phyloP scores from a whole-genome alignment of 208 protist genomes.

The Leishmania turanica region DNA sequence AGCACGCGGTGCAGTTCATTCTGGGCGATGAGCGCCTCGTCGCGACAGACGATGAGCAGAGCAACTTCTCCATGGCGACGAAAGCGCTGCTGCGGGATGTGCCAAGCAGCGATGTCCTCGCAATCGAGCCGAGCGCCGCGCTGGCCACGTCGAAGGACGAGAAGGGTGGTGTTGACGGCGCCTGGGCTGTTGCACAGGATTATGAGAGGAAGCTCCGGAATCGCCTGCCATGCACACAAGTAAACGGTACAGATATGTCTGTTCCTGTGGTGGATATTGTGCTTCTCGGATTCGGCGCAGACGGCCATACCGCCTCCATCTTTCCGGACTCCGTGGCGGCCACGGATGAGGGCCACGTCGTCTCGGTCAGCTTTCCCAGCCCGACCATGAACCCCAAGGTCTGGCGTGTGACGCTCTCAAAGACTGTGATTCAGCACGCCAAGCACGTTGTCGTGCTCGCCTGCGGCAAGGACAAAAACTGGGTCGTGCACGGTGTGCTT shows the following conservation, averaged over 20 bases:
- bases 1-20: constrained; percentile 53
- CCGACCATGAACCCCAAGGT: constrained; percentile 83
- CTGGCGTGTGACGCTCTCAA: constrained; percentile 77
- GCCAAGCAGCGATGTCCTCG: constrained; percentile 42
- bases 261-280: constrained; percentile 74
- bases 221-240: constrained; percentile 8
- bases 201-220: constrained; percentile 39
- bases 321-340: constrained; percentile 71
- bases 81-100: constrained; percentile 60
- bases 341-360: constrained; percentile 32
- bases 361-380: constrained; percentile 67
- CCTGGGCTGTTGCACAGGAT: constrained; percentile 40
- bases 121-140: constrained; percentile 41
- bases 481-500: constrained; percentile 70
- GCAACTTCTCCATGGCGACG: constrained; percentile 72
- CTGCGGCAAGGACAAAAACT: constrained; percentile 65
- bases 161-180: constrained; percentile 36
- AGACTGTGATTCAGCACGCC: constrained; percentile 61
- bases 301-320: constrained; percentile 86
- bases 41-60: constrained; percentile 43
- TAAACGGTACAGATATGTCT: constrained; percentile 2
- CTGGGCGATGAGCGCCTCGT: constrained; percentile 78
- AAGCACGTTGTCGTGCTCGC: constrained; percentile 76
- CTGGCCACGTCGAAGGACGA: constrained; percentile 33
- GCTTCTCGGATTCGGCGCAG: constrained; percentile 77